phyloP scores from a whole-genome alignment of 768 basidiomycete genomes.

The Suillus spraguei region DNA sequence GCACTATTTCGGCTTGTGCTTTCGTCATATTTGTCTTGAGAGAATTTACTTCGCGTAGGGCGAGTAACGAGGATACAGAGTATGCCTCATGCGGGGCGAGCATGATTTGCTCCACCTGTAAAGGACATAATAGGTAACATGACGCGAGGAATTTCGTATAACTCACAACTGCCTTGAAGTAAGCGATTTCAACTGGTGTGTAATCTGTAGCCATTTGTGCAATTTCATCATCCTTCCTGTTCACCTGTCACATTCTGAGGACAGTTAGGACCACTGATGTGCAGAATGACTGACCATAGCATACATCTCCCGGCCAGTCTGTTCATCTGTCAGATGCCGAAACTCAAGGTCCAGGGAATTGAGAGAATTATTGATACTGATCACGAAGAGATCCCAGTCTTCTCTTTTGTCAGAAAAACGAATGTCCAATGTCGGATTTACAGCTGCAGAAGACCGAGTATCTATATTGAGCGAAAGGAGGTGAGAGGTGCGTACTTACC shows the following conservation, averaged over 20 bases:
- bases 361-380: constrained; percentile 59
- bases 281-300: constrained; percentile 55
- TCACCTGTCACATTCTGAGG: constrained; percentile 53
- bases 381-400: constrained; percentile 63
- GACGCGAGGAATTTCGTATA: no score
- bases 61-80: constrained; percentile 76
- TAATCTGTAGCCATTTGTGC: constrained; percentile 89
- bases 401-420: constrained; percentile 41
- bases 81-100: constrained; percentile 73
- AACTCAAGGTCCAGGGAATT: constrained; percentile 77
- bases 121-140: constrained; percentile 8
- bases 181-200: constrained; percentile 73
- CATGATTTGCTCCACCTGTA: constrained; percentile 86
- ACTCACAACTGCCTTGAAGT: constrained; percentile 81
- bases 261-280: not conserved
- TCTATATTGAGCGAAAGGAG: constrained; percentile 11
- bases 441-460: constrained; percentile 40
- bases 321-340: constrained; percentile 62
- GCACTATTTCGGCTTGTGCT: constrained; percentile 69
- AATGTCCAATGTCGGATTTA: constrained; percentile 53
- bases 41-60: constrained; percentile 66
- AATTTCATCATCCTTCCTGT: constrained; percentile 77
- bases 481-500: constrained; percentile 40
- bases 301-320: constrained; percentile 62
- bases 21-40: constrained; percentile 71